phyloP scores from a whole-genome alignment of 169 alveolate genomes.

The Cryptosporidium parvum region DNA sequence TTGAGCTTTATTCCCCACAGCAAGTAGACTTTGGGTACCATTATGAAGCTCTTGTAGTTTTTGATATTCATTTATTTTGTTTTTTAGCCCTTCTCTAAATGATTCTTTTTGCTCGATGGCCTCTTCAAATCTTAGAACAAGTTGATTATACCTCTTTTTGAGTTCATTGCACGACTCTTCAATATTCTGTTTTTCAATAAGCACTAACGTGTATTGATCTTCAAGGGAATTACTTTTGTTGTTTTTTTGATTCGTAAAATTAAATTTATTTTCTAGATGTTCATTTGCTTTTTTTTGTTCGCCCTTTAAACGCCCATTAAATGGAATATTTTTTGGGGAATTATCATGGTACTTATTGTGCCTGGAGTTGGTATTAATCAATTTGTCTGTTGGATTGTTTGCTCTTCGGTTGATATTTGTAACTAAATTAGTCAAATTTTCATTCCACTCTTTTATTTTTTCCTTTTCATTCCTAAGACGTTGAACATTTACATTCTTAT shows the following conservation, averaged over 20 bases:
- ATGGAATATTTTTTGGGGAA: neutral
- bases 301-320: neutral
- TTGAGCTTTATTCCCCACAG: conserved; percentile 67
- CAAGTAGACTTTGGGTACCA: conserved; percentile 61
- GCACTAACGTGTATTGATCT: conserved; percentile 45
- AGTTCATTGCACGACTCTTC: conserved; percentile 64
- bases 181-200: conserved; percentile 56
- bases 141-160: conserved; percentile 61
- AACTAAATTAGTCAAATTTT: conserved; percentile 54
- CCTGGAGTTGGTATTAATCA: neutral
- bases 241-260: neutral
- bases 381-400: neutral
- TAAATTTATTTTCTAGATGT: neutral
- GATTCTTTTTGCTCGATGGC: conserved; percentile 69
- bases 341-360: neutral
- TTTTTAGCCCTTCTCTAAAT: conserved; percentile 56
- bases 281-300: conserved; percentile 14
- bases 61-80: conserved; percentile 60
- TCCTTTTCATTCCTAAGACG: conserved; percentile 44
- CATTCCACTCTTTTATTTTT: conserved; percentile 73
- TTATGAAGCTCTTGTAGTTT: conserved; percentile 64
- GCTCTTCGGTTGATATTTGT: conserved; percentile 3
- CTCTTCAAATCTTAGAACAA: conserved; percentile 53
- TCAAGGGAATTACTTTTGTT: conserved; percentile 5
- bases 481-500: conserved; percentile 20